Conservation (phyloP, 176 grass and related monocot genomes). For the Ampelocalamus luodianensis region DNA sequence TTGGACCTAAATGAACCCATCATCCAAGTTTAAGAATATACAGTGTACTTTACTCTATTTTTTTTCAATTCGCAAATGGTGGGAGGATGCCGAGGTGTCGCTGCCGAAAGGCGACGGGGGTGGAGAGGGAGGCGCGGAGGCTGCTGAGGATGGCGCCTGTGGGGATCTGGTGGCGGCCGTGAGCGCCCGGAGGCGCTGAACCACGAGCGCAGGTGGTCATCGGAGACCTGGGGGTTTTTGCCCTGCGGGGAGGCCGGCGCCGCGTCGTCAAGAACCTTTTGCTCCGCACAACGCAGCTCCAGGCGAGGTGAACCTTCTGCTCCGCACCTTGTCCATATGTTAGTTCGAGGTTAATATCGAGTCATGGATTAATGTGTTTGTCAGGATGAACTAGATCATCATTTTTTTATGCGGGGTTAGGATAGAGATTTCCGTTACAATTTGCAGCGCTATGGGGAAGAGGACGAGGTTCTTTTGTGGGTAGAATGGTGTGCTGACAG, state of each 20-base stretch:
- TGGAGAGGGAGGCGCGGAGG: conserved; percentile 39
- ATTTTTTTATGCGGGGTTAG: neutral
- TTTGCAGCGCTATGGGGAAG: neutral
- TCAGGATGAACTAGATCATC: neutral
- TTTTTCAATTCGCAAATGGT: neutral
- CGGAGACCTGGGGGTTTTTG: conserved; percentile 38
- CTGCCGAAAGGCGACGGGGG: conserved; percentile 25
- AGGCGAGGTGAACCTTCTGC: conserved; percentile 54
- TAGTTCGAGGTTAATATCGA: neutral
- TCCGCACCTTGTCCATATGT: conserved; percentile 18
- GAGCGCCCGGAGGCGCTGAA: conserved; percentile 26
- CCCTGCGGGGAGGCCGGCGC: conserved; percentile 43
- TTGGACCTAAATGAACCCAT: too few species aligned
- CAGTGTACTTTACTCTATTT: too few species aligned
- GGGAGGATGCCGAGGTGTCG: neutral
- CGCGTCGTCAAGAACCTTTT: conserved; percentile 53
- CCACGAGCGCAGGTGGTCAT: conserved; percentile 51
- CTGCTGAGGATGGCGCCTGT: conserved; percentile 41
- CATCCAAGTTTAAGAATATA: too few species aligned
- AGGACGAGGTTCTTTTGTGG: neutral
- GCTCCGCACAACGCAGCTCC: conserved; percentile 44
- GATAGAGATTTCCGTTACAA: neutral
- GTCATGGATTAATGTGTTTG: neutral
- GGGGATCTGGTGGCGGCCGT: conserved; percentile 41
- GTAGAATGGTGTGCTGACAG: neutral